Evolutionary conservation across 2,329 filamentous ascomycete species (phyloP).

Genomic region (Alternaria sp.): DNA sequence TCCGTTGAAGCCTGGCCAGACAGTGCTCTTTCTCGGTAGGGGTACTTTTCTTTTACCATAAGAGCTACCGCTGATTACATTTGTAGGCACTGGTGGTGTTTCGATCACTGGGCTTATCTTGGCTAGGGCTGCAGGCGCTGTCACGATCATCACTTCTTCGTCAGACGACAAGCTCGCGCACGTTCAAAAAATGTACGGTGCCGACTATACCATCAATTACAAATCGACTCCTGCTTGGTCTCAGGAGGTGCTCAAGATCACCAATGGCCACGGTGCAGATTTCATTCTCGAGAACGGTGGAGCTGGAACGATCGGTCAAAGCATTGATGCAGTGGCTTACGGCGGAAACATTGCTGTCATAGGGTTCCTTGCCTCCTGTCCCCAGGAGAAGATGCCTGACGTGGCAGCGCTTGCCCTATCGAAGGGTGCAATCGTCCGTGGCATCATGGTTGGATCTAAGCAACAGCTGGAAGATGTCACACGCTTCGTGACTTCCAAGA

Average conservation of each 20-base stretch:
- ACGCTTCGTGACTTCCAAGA: slow-evolving; percentile 37
- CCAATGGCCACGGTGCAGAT: slow-evolving; percentile 54
- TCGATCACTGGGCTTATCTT: slow-evolving; percentile 33
- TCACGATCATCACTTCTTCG: slow-evolving; percentile 57
- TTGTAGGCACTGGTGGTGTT: slow-evolving; percentile 49
- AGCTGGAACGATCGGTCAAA: slow-evolving; percentile 47
- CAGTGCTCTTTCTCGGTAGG: slow-evolving; percentile 21
- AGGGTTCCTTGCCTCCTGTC: slow-evolving; percentile 46
- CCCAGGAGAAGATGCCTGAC: slow-evolving; percentile 41
- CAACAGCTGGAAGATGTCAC: slow-evolving; percentile 53
- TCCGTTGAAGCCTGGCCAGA: slow-evolving; percentile 13
- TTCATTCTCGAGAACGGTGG: slow-evolving; percentile 53
- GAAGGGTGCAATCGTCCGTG: slow-evolving; percentile 48
- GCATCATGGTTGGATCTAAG: slow-evolving; percentile 65
- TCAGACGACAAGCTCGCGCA: slow-evolving; percentile 58
- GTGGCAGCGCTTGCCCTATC: slow-evolving; percentile 34
- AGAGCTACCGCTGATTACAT: not conserved
- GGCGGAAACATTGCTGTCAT: slow-evolving; percentile 56
- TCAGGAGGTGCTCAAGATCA: slow-evolving; percentile 53
- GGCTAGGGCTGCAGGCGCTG: slow-evolving; percentile 52
- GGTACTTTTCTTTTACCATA: too few species aligned
- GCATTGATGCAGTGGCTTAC: slow-evolving; percentile 52
- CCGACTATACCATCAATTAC: slow-evolving; percentile 59
- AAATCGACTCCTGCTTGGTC: slow-evolving; percentile 55
- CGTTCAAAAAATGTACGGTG: slow-evolving; percentile 48